Base-by-base conservation (phyloP, 2,329 filamentous ascomycete genomes). In the Trichoderma arundinaceum region DNA sequence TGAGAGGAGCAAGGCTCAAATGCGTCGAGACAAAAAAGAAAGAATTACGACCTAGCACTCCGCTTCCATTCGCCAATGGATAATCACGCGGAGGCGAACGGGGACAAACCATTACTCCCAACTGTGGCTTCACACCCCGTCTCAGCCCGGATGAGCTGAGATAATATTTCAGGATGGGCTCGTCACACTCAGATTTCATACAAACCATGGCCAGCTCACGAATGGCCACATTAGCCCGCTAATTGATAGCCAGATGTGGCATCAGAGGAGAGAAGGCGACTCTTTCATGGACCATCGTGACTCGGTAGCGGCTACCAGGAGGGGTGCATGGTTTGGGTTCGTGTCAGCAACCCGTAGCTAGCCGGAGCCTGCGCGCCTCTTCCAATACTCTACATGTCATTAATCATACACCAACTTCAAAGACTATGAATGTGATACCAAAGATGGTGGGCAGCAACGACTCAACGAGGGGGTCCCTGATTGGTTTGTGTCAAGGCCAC, bases 401-500 rank as follows among this genome's bases (percentile, higher is more conserved):
- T 46, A 61, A 48, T 6, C 56, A 41, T 49, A 54, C 64, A 22
- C 48, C 57, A 54, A 41, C 10, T 52, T 19, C 56, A 53, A 53
- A 44, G 56, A 39, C 38, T 48, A n/a, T 17, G 19, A 28, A 12
- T 3, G 10, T 35, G 49, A 58, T 49, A 13, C 63, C 28, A 54
- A 48, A 17, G 54, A 57, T 57, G 63, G 53, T 65, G 63, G 39
- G 54, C 28, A 51, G 10, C 7, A 38, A 39, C 44, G 38, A 35
- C 52, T 60, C 44, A 48, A 39, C 52, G 28, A 19, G 49, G 28
- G 22, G 15, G 6, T 17, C 22, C 48, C 60, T 71, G 68, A 73
- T 71, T 74, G 71, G 72, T 61, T 52, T 68, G 51, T 68, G 66
- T 66, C 69, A 52, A 52, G 22, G 49, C 59, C 59, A 57, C 62